Percentiles rank a stretch among this genome's conserved stretches.
phyloP scores from a whole-genome alignment of 192 early-diverging fungal genomes.

The Haplosporangium gracile region DNA sequence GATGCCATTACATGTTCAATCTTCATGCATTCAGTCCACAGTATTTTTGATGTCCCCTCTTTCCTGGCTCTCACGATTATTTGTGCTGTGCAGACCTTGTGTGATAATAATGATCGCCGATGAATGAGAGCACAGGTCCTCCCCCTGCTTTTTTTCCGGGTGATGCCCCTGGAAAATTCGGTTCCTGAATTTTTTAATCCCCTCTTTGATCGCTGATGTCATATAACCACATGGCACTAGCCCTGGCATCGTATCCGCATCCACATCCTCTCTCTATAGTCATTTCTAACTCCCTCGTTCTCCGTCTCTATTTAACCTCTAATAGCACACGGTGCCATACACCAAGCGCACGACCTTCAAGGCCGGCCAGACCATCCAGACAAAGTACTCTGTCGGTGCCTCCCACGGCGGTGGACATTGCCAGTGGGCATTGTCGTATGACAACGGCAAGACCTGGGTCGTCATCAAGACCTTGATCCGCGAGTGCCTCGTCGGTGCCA shows the following conservation, averaged over 20 bases:
- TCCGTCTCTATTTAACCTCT: neutral
- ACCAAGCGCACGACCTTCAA: constrained; percentile 51
- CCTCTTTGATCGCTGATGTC: neutral
- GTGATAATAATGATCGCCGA: neutral
- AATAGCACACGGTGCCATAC: constrained; percentile 58
- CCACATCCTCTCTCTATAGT: neutral
- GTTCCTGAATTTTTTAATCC: neutral
- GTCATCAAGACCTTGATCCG: constrained; percentile 70
- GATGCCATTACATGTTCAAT: too few species aligned
- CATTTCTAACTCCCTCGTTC: neutral
- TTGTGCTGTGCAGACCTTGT: neutral
- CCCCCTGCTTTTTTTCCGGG: neutral
- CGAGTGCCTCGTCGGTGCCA: constrained; percentile 59
- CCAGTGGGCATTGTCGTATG: constrained; percentile 75
- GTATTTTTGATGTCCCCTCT: neutral
- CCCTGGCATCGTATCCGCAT: neutral
- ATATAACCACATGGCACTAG: neutral
- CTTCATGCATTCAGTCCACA: too few species aligned
- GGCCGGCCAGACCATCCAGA: constrained; percentile 66
- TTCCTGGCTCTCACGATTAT: neutral
- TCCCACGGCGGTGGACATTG: constrained; percentile 78
- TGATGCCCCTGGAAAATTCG: neutral
- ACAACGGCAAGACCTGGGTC: constrained; percentile 73
- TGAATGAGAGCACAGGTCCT: neutral
- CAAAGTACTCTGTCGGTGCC: constrained; percentile 66